phyloP scores from a whole-genome alignment of 345 rosid genomes.

The Hibiscus syriacus region DNA sequence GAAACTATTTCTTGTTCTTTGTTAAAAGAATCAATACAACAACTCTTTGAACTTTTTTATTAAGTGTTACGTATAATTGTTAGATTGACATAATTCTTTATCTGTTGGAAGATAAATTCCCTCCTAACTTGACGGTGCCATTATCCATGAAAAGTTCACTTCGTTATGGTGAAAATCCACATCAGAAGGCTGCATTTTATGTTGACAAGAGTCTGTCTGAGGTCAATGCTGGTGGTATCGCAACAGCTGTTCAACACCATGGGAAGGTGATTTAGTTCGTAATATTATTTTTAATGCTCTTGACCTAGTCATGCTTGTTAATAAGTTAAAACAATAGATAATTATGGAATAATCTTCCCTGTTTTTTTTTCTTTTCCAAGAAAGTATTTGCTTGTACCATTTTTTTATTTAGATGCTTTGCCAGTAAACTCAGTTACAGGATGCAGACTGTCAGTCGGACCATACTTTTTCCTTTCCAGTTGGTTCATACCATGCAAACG shows the following conservation, averaged over 20 bases:
- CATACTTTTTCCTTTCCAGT: not conserved
- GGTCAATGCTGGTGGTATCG: conserved; percentile 92
- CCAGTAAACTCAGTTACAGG: not conserved
- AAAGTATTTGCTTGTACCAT: not conserved
- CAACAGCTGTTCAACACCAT: conserved; percentile 90
- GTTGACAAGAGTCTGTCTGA: conserved; percentile 80
- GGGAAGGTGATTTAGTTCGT: conserved; percentile 57
- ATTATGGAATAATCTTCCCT: not conserved
- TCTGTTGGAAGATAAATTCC: conserved; percentile 61
- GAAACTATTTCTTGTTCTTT: not conserved
- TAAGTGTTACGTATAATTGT: not conserved
- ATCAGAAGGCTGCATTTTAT: conserved; percentile 88
- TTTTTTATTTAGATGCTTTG: not conserved
- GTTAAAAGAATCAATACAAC: not conserved
- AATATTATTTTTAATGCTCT: not conserved
- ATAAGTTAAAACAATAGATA: not conserved
- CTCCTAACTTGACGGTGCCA: conserved; percentile 76
- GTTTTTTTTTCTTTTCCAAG: not conserved
- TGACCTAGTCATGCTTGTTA: not conserved
- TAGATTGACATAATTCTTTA: conserved; percentile 13
- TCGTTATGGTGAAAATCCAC: conserved; percentile 96
- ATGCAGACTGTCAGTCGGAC: not conserved
- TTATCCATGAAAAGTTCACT: conserved; percentile 62
- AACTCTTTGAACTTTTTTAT: conserved; percentile 6
- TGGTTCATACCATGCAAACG: not conserved